These are phyloP conservation scores for Juglanconis juglandina DNA, from an alignment of 2,329 filamentous ascomycete genomes.

Conservation along the genomic window DNA sequence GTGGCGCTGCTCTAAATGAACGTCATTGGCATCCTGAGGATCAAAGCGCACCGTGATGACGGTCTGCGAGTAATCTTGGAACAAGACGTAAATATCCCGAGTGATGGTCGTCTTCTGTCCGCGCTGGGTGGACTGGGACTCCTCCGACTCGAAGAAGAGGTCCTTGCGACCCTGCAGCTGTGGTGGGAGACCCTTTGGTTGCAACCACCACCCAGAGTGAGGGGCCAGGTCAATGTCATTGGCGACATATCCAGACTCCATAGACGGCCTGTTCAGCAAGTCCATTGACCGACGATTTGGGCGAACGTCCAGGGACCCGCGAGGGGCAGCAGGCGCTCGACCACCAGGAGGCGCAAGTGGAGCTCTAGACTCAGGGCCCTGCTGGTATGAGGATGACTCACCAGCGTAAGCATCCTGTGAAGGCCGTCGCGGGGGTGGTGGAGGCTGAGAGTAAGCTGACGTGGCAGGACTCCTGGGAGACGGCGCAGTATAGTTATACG, in stretches of 20 bases:
- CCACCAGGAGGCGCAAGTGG: slow-evolving; percentile 36
- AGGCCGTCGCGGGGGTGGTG: slow-evolving; percentile 24
- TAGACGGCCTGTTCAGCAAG: slow-evolving; percentile 61
- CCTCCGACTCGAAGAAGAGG: slow-evolving; percentile 77
- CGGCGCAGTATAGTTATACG: slow-evolving; percentile 52
- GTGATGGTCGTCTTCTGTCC: slow-evolving; percentile 69
- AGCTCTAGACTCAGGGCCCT: slow-evolving; percentile 44
- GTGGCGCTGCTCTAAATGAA: slow-evolving; percentile 78
- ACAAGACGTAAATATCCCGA: slow-evolving; percentile 83
- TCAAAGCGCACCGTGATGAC: slow-evolving; percentile 80
- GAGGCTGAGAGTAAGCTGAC: slow-evolving; percentile 30
- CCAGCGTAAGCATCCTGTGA: slow-evolving; percentile 45
- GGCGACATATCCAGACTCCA: slow-evolving; percentile 81
- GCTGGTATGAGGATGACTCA: slow-evolving; percentile 35
- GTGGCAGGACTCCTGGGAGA: slow-evolving; percentile 24
- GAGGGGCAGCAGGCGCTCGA: slow-evolving; percentile 44
- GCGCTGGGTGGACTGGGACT: slow-evolving; percentile 66
- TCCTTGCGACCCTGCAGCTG: slow-evolving; percentile 79
- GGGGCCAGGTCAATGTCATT: slow-evolving; percentile 77
- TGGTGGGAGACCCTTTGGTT: slow-evolving; percentile 75
- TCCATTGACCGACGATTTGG: slow-evolving; percentile 67
- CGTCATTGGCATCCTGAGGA: slow-evolving; percentile 67
- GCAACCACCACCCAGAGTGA: slow-evolving; percentile 81
- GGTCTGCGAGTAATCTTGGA: slow-evolving; percentile 94
- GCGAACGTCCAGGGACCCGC: slow-evolving; percentile 27